These are phyloP conservation scores for Massarina eburnea DNA, from an alignment of 2,329 filamentous ascomycete species.

Conservation along the genomic window DNA sequence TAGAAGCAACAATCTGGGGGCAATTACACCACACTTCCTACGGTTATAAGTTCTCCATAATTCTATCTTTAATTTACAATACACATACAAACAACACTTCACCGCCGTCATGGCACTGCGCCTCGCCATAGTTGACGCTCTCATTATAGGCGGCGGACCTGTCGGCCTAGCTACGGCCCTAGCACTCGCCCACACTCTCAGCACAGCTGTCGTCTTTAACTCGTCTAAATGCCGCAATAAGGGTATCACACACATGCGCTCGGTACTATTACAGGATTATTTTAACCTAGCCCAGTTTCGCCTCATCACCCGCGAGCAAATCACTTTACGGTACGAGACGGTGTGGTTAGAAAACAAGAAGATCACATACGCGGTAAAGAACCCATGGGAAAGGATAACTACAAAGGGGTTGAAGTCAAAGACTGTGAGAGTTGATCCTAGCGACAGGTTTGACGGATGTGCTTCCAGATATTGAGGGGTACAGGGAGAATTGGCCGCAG, in stretches of 20 bases:
- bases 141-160: conserved; percentile 47
- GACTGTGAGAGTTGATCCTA: conserved; percentile 55
- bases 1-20: too few species aligned
- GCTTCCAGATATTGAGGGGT: conserved; percentile 55
- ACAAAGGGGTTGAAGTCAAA: conserved; percentile 40
- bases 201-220: conserved; percentile 49
- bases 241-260: conserved; percentile 49
- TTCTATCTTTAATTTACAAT: not conserved
- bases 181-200: conserved; percentile 42
- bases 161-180: conserved; percentile 48
- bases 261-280: conserved; percentile 32
- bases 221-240: conserved; percentile 48
- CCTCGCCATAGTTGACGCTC: conserved; percentile 27
- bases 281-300: conserved; percentile 29
- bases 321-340: conserved; percentile 41
- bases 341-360: conserved; percentile 33
- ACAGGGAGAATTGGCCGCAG: conserved; percentile 54
- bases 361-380: conserved; percentile 24
- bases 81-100: not conserved
- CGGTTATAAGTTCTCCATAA: too few species aligned
- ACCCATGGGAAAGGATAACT: conserved; percentile 21
- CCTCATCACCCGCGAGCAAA: conserved; percentile 35
- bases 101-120: conserved; percentile 12
- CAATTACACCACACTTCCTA: too few species aligned
- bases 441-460: conserved; percentile 58